phyloP scores from a whole-genome alignment of 2,329 filamentous ascomycete genomes.

The Boeremia exigua region DNA sequence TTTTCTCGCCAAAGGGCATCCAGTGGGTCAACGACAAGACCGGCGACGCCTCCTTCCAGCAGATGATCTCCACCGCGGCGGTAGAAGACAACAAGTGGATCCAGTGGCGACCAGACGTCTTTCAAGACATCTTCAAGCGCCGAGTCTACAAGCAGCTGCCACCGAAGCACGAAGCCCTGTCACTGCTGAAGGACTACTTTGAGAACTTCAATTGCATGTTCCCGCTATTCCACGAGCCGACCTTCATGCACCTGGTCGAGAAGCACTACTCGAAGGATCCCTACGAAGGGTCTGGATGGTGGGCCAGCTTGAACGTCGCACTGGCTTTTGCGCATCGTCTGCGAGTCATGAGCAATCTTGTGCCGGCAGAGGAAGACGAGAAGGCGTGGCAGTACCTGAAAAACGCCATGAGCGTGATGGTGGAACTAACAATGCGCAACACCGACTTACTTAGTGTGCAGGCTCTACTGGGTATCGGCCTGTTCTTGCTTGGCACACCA shows the following conservation, averaged over 20 bases:
- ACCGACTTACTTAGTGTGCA: slow-evolving; percentile 95
- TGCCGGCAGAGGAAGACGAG: slow-evolving; percentile 87
- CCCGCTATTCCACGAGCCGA: slow-evolving; percentile 94
- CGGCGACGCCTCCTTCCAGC: slow-evolving; percentile 91
- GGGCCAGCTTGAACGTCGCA: slow-evolving; percentile 93
- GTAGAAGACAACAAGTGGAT: slow-evolving; percentile 95
- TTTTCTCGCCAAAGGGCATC: slow-evolving; percentile 97
- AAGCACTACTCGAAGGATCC: slow-evolving; percentile 91
- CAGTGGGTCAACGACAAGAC: slow-evolving; percentile 99
- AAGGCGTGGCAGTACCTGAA: slow-evolving; percentile 96
- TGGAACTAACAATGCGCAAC: slow-evolving; percentile 93
- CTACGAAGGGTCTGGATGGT: slow-evolving; percentile 96
- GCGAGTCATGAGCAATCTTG: slow-evolving; percentile 92
- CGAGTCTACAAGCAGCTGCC: slow-evolving; percentile 84
- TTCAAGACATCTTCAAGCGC: slow-evolving; percentile 87
- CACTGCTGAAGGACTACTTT: slow-evolving; percentile 90
- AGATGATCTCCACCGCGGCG: slow-evolving; percentile 87
- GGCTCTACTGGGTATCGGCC: slow-evolving; percentile 86
- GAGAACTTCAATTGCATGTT: slow-evolving; percentile 99
- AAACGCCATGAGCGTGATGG: slow-evolving; percentile 92
- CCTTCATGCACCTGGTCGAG: slow-evolving; percentile 97
- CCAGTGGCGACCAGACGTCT: slow-evolving; percentile 98
- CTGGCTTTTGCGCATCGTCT: slow-evolving; percentile 92
- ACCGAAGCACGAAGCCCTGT: slow-evolving; percentile 83
- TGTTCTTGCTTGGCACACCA: slow-evolving; percentile 94